A percentile compares a stretch with the other conserved stretches of the same genome.
Conservation (phyloP, 345 rosid genomes). For the Citrus mangshanensis region DNA sequence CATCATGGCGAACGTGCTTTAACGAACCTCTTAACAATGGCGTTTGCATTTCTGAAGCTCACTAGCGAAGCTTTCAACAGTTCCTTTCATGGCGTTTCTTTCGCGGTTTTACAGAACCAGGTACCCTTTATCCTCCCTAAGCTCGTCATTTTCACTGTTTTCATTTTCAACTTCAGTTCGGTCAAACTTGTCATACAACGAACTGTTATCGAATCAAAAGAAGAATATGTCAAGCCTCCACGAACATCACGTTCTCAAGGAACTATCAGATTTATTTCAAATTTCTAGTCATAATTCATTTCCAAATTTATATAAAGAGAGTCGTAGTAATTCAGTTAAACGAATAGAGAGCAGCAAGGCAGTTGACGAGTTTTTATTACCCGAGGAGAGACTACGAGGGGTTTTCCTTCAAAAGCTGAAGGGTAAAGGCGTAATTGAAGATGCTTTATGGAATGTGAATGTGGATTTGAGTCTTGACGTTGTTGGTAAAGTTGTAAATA, state of each 20-base stretch:
- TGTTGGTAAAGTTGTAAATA: slow-evolving; percentile 61
- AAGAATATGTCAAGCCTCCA: slow-evolving; percentile 21
- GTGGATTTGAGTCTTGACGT: slow-evolving; percentile 50
- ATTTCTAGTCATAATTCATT: slow-evolving; percentile 24
- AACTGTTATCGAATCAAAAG: slow-evolving; percentile 2
- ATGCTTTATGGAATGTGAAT: slow-evolving; percentile 42
- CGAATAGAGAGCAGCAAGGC: slow-evolving; percentile 14
- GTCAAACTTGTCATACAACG: slow-evolving; percentile 4
- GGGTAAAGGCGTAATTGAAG: slow-evolving; percentile 49
- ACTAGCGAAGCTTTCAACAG: no score
- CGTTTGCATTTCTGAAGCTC: no score
- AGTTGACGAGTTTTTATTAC: slow-evolving; percentile 48
- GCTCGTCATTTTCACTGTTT: slow-evolving; percentile 9
- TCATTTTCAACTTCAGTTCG: slow-evolving; percentile 16
- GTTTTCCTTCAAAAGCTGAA: slow-evolving; percentile 73
- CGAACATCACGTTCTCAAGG: slow-evolving; percentile 51
- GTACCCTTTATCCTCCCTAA: slow-evolving; percentile 12
- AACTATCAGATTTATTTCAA: slow-evolving; percentile 59
- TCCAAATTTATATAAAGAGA: slow-evolving; percentile 10
- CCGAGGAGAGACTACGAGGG: slow-evolving; percentile 82
- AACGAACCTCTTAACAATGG: no score
- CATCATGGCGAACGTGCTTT: no score
- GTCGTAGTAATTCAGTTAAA: neutral
- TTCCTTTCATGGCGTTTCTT: neutral
- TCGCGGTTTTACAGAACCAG: slow-evolving; percentile 14